Evolutionary conservation across 2,329 filamentous ascomycete genomes (phyloP).

Genomic region (Aspergillus latus): DNA sequence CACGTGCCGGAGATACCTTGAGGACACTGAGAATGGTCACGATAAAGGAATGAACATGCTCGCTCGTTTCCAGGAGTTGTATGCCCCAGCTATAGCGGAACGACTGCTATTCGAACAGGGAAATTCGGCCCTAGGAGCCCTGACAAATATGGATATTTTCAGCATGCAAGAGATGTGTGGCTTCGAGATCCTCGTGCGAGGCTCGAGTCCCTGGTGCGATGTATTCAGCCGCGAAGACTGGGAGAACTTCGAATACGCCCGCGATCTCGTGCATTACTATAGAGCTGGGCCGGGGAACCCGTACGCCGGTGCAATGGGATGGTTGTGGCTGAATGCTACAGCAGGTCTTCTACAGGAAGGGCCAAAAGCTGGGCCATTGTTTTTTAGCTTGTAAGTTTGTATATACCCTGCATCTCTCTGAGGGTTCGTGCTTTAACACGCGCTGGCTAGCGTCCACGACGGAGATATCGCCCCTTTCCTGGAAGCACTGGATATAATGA

Average conservation of each 20-base stretch:
- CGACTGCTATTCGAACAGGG: constrained; percentile 37
- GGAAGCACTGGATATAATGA: constrained; percentile 53
- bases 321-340: constrained; percentile 60
- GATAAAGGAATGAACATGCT: constrained; percentile 52
- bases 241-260: constrained; percentile 58
- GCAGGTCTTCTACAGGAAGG: constrained; percentile 49
- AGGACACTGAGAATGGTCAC: constrained; percentile 47
- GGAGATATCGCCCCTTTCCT: constrained; percentile 59
- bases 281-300: constrained; percentile 58
- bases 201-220: constrained; percentile 57
- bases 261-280: constrained; percentile 60
- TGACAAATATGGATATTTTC: constrained; percentile 53
- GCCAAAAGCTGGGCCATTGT: constrained; percentile 48
- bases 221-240: constrained; percentile 57
- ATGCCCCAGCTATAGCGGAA: constrained; percentile 48
- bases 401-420: not conserved
- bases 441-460: constrained; percentile 51
- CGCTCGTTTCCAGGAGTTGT: constrained; percentile 48
- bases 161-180: constrained; percentile 64
- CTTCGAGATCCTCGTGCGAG: constrained; percentile 57
- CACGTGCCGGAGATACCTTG: constrained; percentile 41
- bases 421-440: not conserved
- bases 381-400: constrained; percentile 57
- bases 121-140: constrained; percentile 39
- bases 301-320: constrained; percentile 56